Base-by-base conservation (phyloP, 2,329 filamentous ascomycete species). In the Dryadomyces quercus-mongolicae region DNA sequence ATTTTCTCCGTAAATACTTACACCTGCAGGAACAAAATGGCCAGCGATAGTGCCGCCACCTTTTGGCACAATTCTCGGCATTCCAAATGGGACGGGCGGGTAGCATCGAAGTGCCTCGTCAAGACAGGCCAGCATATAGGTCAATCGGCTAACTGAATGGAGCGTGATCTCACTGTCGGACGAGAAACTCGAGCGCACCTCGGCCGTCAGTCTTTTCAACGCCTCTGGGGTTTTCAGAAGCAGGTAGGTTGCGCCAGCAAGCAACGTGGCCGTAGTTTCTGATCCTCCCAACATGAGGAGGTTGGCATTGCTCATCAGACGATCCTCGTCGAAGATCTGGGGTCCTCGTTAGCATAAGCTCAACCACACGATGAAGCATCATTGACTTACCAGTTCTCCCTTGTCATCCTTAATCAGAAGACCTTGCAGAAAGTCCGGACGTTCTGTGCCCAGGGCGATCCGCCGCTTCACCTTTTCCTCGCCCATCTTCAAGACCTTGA, bases 221-320 rank as follows among this genome's bases (percentile, higher is more conserved):
- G 58, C 58, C 3, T 51, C 38, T 3, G 62, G 63, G 54, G 66
- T 60, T 20, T 57, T 58, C 36, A 54, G 52, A 25, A 67, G 60
- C 25, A 65, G 62, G 55, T 61, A 67, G 47, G 66, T 56, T 2
- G 60, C 54, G 2, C 60, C 63, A 5, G 64, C 47, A 18, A 63
- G 3, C 67, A 71, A 69, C 5, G 70, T 75, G 6, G 71, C 72
- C 8, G 73, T 74, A 0, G 74, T 76, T 57, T 77, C 74, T 43
- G 70, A 72, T 16, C 72, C 72, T 3, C 70, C 72, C 38, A 71
- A 34, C 7, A 56, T 36, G 4, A 58, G 13, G 3, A 43, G 16
- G 20, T 52, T 53, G 21, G 51, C 43, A 38, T 58, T 50, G 34
- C 31, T 42, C 8, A 36, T n/a, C 2, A 50, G 48, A 12, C 25